Evolutionary conservation across 345 rosid species (phyloP), one percentile per base, ranked within the genome.

Genomic region (Limnanthes douglasii): DNA sequence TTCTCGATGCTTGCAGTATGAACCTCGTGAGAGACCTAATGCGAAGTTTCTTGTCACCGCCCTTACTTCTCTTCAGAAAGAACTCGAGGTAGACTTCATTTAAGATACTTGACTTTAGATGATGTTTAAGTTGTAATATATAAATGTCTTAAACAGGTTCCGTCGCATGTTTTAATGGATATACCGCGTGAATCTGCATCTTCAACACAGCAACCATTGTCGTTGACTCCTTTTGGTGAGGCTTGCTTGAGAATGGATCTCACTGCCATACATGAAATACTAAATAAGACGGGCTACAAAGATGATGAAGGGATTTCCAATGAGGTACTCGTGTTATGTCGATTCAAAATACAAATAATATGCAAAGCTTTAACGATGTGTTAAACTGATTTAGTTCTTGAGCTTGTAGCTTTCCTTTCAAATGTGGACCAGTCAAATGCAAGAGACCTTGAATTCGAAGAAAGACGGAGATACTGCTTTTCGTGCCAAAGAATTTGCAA

Each of bases 351-450:
- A n/a, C n/a, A 11, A 18, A 37, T 23, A 45, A 12, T 14, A 30
- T 20, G 39, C 18, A 38, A 21, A 42, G 34, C 21, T 11, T 20
- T 18, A 35, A 14, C 37, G 25, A 8, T 33, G 9, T 11, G 31
- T 27, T 18, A 15, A 16, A n/a, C 26, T 43, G 11, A 23, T 4
- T 38, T 11, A 34, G 18, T 18, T 31, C 21, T 31, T 15, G 7
- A 11, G 48, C 16, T 30, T 56, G 62, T 64, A 81, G 94, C 85
- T 81, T 46, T 90, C 98, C 48, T 90, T 90, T 43, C 98, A 90
- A 69, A 63, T 90, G 92, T 90, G 98, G 98, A 77, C 98, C 39
- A 71, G 57, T 61, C 82, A 65, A 61, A 70, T 90, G 93, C 98
- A 84, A 60, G 95, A 90, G 52, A 79, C 94, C 29, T 52, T 62